A percentile compares a stretch with the other conserved stretches of the same genome.
Evolutionary conservation across 2,329 filamentous ascomycete species (phyloP).

Genomic region (Arthrobotrys entomopaga): DNA sequence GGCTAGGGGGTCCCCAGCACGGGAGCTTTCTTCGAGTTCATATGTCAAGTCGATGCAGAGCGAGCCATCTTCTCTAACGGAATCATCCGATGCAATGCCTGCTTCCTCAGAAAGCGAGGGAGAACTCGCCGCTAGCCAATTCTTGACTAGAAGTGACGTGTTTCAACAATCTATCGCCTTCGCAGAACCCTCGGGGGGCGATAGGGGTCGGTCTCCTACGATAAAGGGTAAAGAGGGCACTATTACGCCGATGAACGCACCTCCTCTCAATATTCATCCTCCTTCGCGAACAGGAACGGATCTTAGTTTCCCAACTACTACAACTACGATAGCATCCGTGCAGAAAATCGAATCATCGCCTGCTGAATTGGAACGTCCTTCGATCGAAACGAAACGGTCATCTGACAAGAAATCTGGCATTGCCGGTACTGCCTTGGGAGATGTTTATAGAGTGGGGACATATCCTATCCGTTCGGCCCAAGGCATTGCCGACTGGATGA

Average conservation of each 20-base stretch:
- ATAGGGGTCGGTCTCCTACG: conserved; percentile 47
- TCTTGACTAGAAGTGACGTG: conserved; percentile 84
- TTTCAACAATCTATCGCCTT: conserved; percentile 74
- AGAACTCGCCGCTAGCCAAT: conserved; percentile 87
- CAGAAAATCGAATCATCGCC: conserved; percentile 43
- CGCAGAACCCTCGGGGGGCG: conserved; percentile 26
- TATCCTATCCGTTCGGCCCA: conserved; percentile 86
- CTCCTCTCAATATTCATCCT: conserved; percentile 44
- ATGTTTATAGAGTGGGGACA: conserved; percentile 71
- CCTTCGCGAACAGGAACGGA: conserved; percentile 46
- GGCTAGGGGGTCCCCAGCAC: conserved; percentile 31
- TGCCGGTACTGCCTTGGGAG: conserved; percentile 66
- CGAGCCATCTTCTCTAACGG: conserved; percentile 56
- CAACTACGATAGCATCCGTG: neutral
- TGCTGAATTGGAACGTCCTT: conserved; percentile 36
- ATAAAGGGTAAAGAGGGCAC: conserved; percentile 43
- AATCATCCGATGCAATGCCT: conserved; percentile 74
- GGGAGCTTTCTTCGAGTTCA: conserved; percentile 39
- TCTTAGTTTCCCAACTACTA: conserved; percentile 14
- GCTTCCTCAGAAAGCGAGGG: conserved; percentile 75
- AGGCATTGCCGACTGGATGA: conserved; percentile 83
- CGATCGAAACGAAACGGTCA: conserved; percentile 29
- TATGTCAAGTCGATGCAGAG: conserved; percentile 52
- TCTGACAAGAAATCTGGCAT: conserved; percentile 61
- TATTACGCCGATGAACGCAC: conserved; percentile 31